These are phyloP conservation scores for Malus sylvestris DNA, from an alignment of 306 rosid species.

Conservation along the genomic window DNA sequence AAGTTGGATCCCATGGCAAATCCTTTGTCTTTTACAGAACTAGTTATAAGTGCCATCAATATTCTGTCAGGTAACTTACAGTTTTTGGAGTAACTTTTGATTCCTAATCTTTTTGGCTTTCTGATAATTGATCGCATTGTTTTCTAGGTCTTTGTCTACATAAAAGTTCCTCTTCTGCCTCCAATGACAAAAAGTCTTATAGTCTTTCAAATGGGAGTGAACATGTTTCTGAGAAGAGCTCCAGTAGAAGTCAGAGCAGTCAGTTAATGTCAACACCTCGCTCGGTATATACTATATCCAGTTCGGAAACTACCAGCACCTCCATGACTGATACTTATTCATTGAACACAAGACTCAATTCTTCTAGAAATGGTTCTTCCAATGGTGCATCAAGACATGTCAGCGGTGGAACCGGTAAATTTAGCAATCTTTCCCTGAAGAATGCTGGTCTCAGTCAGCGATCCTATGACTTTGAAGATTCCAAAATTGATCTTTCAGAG, in stretches of 20 bases:
- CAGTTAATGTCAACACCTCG: slow-evolving; percentile 24
- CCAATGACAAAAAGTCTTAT: slow-evolving; percentile 16
- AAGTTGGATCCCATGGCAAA: slow-evolving; percentile 32
- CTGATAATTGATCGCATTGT: slow-evolving; percentile 20
- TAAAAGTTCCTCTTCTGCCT: slow-evolving; percentile 21
- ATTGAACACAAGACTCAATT: slow-evolving; percentile 49
- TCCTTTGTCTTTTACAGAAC: slow-evolving; percentile 50
- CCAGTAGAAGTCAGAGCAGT: slow-evolving; percentile 28
- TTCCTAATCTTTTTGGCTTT: slow-evolving; percentile 15
- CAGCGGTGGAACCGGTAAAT: slow-evolving; percentile 12
- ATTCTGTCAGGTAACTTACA: slow-evolving; percentile 71
- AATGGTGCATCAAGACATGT: slow-evolving; percentile 55
- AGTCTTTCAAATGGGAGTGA: slow-evolving; percentile 14
- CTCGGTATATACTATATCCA: slow-evolving; percentile 36
- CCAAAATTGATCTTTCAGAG: slow-evolving; percentile 37
- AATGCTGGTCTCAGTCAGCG: slow-evolving; percentile 27
- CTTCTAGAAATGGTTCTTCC: slow-evolving; percentile 56
- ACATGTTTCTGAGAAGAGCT: slow-evolving; percentile 35
- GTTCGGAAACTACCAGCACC: slow-evolving; percentile 64
- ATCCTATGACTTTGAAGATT: slow-evolving; percentile 15
- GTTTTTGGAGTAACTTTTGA: slow-evolving; percentile 9
- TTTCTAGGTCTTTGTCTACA: slow-evolving; percentile 38
- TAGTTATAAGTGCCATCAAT: slow-evolving; percentile 60
- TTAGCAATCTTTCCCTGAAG: slow-evolving; percentile 35
- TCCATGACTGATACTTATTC: slow-evolving; percentile 48